These are phyloP conservation scores for Cyberlindnera mississippiensis DNA, from an alignment of 805 yeast genomes.

Conservation along the genomic window DNA sequence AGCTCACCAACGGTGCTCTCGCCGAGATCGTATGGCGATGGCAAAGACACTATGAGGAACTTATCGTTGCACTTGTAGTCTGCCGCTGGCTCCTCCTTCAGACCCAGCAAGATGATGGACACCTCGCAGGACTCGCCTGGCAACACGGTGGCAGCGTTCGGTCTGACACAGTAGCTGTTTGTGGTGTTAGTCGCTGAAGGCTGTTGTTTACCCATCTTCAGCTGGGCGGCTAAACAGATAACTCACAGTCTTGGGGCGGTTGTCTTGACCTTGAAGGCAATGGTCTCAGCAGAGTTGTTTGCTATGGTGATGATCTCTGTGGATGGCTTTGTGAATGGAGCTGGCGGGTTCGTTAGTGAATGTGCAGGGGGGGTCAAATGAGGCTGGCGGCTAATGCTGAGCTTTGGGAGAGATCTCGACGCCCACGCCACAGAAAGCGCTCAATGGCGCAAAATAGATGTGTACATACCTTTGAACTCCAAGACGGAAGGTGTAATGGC, in stretches of 20 bases:
- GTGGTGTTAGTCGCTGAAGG: constrained; percentile 26
- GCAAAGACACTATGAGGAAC: constrained; percentile 83
- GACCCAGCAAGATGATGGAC: constrained; percentile 81
- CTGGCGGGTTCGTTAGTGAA: constrained; percentile 33
- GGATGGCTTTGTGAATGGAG: constrained; percentile 70
- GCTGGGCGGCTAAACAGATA: constrained; percentile 3
- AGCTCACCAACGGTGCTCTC: constrained; percentile 58
- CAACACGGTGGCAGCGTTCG: constrained; percentile 77
- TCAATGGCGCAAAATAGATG: background rate
- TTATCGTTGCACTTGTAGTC: constrained; percentile 86
- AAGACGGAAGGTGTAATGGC: constrained; percentile 69
- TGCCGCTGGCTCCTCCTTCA: constrained; percentile 66
- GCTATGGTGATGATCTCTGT: constrained; percentile 51
- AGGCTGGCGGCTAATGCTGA: too few species aligned
- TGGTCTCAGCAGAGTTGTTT: constrained; percentile 55
- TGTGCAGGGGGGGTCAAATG: background rate
- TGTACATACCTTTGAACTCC: constrained; percentile 72
- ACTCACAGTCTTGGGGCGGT: constrained; percentile 85
- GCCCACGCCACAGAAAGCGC: too few species aligned
- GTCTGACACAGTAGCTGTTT: constrained; percentile 74
- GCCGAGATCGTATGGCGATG: constrained; percentile 57
- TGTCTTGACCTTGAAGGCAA: constrained; percentile 95
- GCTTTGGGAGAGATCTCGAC: too few species aligned
- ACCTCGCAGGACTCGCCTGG: constrained; percentile 75
- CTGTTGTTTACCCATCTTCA: too few species aligned